Percentiles rank a stretch among this genome's conserved stretches.
phyloP scores from a whole-genome alignment of 495 filamentous ascomycete species.

The Jackrogersella multiformis region DNA sequence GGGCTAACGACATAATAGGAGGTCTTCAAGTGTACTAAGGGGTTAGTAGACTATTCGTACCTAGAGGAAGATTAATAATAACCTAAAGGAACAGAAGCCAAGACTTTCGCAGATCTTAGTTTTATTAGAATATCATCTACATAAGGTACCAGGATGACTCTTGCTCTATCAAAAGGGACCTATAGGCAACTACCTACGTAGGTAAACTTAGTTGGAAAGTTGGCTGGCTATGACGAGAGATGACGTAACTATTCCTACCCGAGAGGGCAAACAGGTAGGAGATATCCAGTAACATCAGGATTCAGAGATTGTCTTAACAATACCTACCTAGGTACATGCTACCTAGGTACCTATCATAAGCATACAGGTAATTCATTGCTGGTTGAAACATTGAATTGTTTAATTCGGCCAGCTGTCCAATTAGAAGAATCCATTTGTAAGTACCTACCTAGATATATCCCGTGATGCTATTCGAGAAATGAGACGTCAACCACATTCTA shows the following conservation, averaged over 20 bases:
- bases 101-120: background rate
- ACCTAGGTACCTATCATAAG: background rate
- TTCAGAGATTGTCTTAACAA: background rate
- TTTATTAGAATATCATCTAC: background rate
- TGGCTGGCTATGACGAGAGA: conserved; percentile 28
- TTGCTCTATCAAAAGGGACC: background rate
- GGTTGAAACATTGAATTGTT: no score
- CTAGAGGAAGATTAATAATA: background rate
- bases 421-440: background rate
- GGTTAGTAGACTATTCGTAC: no score
- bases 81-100: background rate
- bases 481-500: no score
- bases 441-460: background rate
- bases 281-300: background rate
- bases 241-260: conserved; percentile 25
- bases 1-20: conserved; percentile 13
- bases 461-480: no score
- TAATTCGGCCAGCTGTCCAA: no score
- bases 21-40: background rate
- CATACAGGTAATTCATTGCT: no score
- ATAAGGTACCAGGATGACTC: no score
- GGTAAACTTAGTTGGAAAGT: no score
- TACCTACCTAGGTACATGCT: no score
- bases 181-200: no score
- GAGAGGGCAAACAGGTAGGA: no score